Evolutionary conservation across 1,139 yeast species (phyloP), one percentile per base, ranked within the genome.

Genomic region (Magnusiomyces ingens): DNA sequence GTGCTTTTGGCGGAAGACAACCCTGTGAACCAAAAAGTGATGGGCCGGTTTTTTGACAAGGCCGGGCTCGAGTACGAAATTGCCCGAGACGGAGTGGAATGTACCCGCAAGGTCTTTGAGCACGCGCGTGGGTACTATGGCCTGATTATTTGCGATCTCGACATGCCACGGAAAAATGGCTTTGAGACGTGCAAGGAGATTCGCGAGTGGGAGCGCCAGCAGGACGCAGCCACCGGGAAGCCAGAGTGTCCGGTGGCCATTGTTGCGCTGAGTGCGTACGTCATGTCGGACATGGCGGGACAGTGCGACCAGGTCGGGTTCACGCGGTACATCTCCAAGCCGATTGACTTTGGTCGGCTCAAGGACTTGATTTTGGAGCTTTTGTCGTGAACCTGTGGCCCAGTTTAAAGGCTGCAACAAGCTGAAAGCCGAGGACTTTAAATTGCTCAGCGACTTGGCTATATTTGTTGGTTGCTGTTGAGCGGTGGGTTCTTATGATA

Each of bases 1-100:
- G 80, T 89, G 29, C 72, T 89, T 55, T 87, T 89, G 19, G 96
- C 96, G 1, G 96, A 89, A 64, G 96, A 89, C 64, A 89, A 89
- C 61, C 73, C 80, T 63, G 95, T 89, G 4, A 89, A 89, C 63
- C 96, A 89, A 67, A 95, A 89, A 67, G 96, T 89, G 32, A 85
- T 88, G 61, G 80, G 78, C 64, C 71, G 95, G 61, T 88, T 89
- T 52, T 52, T 85, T 59, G 84, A 81, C 63, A 84, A 85, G 62
- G 85, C 85, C 59, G 93, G 91, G 0, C 86, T 85, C 62, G 74
- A 75, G 55, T 86, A 85, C 15, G 82, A 79, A 55, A 88, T 85
- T 55, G 91, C 85, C 11, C 85, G 83, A 57, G 86, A 85, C 66
- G 93, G 94, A 6, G 75, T 60, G 79, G 84, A 65, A 83, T 90